phyloP scores from a whole-genome alignment of 83 land plant genomes.

The Thuja plicata region DNA sequence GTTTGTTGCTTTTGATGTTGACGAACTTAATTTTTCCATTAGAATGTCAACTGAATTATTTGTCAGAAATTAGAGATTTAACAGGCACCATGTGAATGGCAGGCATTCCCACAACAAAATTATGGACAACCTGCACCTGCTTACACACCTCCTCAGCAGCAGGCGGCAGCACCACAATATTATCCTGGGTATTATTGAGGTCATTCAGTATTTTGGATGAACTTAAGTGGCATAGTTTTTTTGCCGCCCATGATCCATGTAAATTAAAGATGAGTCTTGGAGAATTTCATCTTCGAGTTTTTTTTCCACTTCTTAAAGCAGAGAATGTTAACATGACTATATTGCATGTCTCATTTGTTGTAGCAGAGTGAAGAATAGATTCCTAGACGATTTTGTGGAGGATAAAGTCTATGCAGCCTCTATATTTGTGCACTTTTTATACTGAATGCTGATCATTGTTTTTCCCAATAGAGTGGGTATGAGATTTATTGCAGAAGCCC shows the following conservation, averaged over 20 bases:
- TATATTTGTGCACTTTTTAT: not conserved
- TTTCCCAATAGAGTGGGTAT: not conserved
- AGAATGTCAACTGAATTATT: not conserved
- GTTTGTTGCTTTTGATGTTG: constrained; percentile 20
- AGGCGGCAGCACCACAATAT: constrained; percentile 41
- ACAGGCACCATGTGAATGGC: not conserved
- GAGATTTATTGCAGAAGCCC: not conserved
- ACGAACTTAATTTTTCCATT: not conserved
- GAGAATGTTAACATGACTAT: not conserved
- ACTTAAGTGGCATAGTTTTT: not conserved
- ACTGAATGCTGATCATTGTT: not conserved
- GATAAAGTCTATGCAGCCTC: not conserved
- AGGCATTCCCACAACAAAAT: constrained; percentile 43
- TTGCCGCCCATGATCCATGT: not conserved
- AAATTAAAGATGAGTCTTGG: not conserved
- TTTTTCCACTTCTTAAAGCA: not conserved
- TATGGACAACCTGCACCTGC: constrained; percentile 42
- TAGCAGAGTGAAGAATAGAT: not conserved
- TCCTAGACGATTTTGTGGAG: not conserved
- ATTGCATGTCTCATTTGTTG: not conserved
- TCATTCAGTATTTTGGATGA: not conserved
- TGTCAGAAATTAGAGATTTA: not conserved
- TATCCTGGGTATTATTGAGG: constrained; percentile 47
- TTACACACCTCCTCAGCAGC: constrained; percentile 32
- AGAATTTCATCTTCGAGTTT: not conserved